Percentiles rank a stretch among this genome's conserved stretches.
Evolutionary conservation across 2,329 filamentous ascomycete species (phyloP).

Genomic region (Xylaria arbuscula): DNA sequence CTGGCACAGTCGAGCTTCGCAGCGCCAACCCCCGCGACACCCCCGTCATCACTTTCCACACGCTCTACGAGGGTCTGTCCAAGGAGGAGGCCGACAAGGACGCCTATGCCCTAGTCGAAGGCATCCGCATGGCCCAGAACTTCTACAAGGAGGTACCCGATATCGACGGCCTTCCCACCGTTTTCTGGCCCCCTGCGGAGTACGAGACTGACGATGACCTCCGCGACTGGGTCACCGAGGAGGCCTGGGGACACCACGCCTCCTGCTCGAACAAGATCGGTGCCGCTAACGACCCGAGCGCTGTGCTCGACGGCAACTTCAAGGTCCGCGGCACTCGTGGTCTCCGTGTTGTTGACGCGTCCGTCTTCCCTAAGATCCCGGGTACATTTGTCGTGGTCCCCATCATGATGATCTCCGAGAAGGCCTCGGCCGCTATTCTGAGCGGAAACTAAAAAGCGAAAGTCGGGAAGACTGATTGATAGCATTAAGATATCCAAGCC

Average conservation of each 20-base stretch:
- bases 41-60: conserved; percentile 72
- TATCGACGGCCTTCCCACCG: conserved; percentile 52
- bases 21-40: conserved; percentile 71
- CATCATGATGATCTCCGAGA: conserved; percentile 47
- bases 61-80: conserved; percentile 60
- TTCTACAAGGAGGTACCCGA: conserved; percentile 56
- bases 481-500: not conserved
- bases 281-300: conserved; percentile 60
- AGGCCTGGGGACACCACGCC: conserved; percentile 48
- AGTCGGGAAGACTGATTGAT: not conserved
- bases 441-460: conserved; percentile 23
- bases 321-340: conserved; percentile 62
- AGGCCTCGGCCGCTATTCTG: conserved; percentile 47
- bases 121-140: conserved; percentile 62
- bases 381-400: conserved; percentile 46
- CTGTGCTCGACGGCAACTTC: conserved; percentile 64
- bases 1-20: conserved; percentile 70
- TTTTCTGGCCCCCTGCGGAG: conserved; percentile 41
- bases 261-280: conserved; percentile 46
- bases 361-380: conserved; percentile 63
- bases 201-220: conserved; percentile 42
- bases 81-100: conserved; percentile 59
- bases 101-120: conserved; percentile 66
- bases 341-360: conserved; percentile 66
- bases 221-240: conserved; percentile 44